A percentile compares a stretch with the other conserved stretches of the same genome.
These are phyloP conservation scores for Sphaerulina vaccinii DNA, from an alignment of 2,329 filamentous ascomycete species.

Conservation along the genomic window DNA sequence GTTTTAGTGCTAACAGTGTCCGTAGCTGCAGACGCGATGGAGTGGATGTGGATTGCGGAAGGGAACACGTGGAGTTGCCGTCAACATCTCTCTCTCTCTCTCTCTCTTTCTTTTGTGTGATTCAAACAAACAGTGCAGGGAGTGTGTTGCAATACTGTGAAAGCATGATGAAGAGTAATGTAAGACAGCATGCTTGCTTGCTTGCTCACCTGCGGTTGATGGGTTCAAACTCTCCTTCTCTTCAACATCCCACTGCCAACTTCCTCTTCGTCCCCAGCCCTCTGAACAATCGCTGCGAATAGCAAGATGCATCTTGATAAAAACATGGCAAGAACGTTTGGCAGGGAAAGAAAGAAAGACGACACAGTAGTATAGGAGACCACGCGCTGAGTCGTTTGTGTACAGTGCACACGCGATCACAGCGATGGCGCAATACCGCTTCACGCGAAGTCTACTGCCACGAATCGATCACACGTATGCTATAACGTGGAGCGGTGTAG, in stretches of 20 bases:
- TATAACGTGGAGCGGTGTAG: too few species aligned
- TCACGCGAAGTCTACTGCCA: background rate
- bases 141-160: too few species aligned
- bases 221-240: constrained; percentile 3
- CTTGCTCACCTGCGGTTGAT: background rate
- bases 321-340: background rate
- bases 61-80: constrained; percentile 1
- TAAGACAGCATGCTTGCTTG: too few species aligned
- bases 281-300: constrained; percentile 16
- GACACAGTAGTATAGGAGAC: background rate
- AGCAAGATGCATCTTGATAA: constrained; percentile 15
- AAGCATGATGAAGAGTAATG: too few species aligned
- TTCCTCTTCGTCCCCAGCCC: constrained; percentile 11
- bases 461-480: background rate
- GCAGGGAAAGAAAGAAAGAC: background rate
- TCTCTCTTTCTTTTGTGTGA: too few species aligned
- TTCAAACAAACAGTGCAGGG: background rate
- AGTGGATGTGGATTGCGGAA: constrained; percentile 3
- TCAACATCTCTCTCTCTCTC: too few species aligned
- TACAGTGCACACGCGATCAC: background rate
- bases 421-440: background rate
- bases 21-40: background rate
- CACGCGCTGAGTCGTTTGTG: background rate
- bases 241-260: constrained; percentile 11
- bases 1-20: background rate